phyloP scores from a whole-genome alignment of 345 rosid species.

The Eucalyptus microcorys region DNA sequence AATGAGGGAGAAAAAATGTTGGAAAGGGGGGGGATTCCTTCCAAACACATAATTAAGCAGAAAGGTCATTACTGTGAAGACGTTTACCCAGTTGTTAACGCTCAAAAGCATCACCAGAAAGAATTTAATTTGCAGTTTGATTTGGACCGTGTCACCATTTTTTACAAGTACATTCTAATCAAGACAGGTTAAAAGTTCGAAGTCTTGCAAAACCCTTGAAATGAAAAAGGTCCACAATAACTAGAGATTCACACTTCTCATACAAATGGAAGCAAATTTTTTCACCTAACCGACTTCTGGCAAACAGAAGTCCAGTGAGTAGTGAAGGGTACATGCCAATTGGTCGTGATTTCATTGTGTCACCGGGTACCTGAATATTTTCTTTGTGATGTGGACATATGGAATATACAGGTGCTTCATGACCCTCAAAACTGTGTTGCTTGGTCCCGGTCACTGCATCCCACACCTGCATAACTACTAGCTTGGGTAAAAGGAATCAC shows the following conservation, averaged over 20 bases:
- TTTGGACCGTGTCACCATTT: not conserved
- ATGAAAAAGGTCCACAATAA: not conserved
- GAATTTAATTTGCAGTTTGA: not conserved
- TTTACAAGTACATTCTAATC: not conserved
- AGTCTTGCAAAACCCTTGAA: not conserved
- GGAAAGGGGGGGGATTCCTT: not conserved
- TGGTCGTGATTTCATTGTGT: not conserved
- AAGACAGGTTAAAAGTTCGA: not conserved
- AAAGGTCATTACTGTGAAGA: not conserved
- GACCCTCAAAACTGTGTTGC: slow-evolving; percentile 57
- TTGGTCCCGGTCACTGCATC: slow-evolving; percentile 51
- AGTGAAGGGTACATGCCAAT: not conserved
- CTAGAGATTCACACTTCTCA: not conserved
- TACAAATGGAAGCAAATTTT: not conserved
- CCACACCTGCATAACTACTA: slow-evolving; percentile 58
- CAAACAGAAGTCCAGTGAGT: not conserved
- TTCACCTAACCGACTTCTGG: not conserved
- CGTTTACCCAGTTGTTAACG: not conserved
- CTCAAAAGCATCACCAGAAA: not conserved
- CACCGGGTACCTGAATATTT: slow-evolving; percentile 55
- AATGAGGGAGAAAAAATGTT: not conserved
- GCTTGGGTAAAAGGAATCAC: not conserved
- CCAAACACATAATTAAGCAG: not conserved
- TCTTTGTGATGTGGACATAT: slow-evolving; percentile 82
- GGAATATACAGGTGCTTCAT: slow-evolving; percentile 83